These are phyloP conservation scores for Arabis alpina DNA, from an alignment of 345 rosid genomes.

Conservation along the genomic window DNA sequence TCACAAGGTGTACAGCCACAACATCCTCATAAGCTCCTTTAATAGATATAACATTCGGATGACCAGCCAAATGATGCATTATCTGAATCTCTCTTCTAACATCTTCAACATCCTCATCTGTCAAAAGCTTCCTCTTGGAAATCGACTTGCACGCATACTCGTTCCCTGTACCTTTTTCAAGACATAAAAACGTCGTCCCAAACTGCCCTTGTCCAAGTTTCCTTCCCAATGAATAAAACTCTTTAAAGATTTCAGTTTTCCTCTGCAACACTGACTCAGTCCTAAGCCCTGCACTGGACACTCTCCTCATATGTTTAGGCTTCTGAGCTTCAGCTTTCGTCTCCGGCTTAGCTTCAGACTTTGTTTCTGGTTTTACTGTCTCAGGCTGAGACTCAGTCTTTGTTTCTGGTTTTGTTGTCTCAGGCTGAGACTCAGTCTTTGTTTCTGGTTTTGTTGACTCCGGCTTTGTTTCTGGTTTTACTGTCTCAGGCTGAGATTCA, in stretches of 20 bases:
- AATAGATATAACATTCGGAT: conserved; percentile 77
- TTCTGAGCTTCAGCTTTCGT: conserved; percentile 51
- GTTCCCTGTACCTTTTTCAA: conserved; percentile 65
- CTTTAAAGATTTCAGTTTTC: conserved; percentile 76
- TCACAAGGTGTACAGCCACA: conserved; percentile 81
- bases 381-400: conserved; percentile 53
- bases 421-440: conserved; percentile 37
- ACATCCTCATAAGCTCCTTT: conserved; percentile 89
- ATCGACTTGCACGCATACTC: conserved; percentile 89
- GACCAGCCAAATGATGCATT: conserved; percentile 92
- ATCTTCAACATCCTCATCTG: conserved; percentile 84
- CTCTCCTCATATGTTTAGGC: conserved; percentile 60
- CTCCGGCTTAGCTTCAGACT: conserved; percentile 37
- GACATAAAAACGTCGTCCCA: conserved; percentile 77
- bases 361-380: conserved; percentile 51
- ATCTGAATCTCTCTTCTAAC: conserved; percentile 90
- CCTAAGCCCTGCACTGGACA: conserved; percentile 74
- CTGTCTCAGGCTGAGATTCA: conserved; percentile 38
- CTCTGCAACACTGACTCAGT: conserved; percentile 72
- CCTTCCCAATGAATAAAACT: conserved; percentile 69
- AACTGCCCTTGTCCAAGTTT: conserved; percentile 94
- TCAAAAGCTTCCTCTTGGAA: conserved; percentile 82
- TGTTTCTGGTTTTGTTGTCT: conserved; percentile 53
- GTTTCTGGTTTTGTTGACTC: conserved; percentile 54
- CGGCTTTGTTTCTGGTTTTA: conserved; percentile 57